Evolutionary conservation across 2,329 filamentous ascomycete genomes (phyloP), one percentile per base, ranked within the genome.

Genomic region (Fusarium cyanostomum): DNA sequence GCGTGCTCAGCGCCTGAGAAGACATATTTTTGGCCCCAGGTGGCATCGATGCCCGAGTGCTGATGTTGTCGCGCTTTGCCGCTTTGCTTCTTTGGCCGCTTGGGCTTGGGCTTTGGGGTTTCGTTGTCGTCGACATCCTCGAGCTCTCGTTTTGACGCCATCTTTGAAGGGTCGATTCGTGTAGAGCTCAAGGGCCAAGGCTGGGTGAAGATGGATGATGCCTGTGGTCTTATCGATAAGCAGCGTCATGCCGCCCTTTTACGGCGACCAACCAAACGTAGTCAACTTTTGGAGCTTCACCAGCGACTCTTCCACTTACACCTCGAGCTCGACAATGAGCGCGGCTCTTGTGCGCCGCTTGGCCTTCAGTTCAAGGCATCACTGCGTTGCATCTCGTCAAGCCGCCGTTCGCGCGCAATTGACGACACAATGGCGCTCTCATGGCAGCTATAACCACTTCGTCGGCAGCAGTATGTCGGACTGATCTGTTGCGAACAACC

Each of bases 1-100:
- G 74, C 64, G 58, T 83, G 80, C 41, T 86, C 83, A 12, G 86
- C 76, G n/a, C 84, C 84, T 7, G 89, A 88, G 67, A 93, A 90
- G 38, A 89, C 89, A 69, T 87, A 86, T 74, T 87, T 86, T 76
- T 92, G 90, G 35, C 90, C 90, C 74, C 87, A 92, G 3, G 86
- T 84, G 9, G 86, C 83, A 72, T 92, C 84, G 56, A 88, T 81
- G 44, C 78, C 76, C 5, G 79, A 77, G 63, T 80, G 77, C 56
- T 80, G 75, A 50, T 79, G 76, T 48, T 79, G 76, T 58, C 75
- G 76, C 54, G 74, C 58, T 68, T 75, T 79, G 31, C 69, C 59
- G 35, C 68, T 66, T 38, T 71, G 67, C 59, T 71, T 74, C 60
- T 67, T 72, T 41, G 68, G 41, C 34, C 72, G 69, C 38, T 71